Evolutionary conservation across 495 filamentous ascomycete genomes (phyloP).

Genomic region (Astrocystis sublimbata): DNA sequence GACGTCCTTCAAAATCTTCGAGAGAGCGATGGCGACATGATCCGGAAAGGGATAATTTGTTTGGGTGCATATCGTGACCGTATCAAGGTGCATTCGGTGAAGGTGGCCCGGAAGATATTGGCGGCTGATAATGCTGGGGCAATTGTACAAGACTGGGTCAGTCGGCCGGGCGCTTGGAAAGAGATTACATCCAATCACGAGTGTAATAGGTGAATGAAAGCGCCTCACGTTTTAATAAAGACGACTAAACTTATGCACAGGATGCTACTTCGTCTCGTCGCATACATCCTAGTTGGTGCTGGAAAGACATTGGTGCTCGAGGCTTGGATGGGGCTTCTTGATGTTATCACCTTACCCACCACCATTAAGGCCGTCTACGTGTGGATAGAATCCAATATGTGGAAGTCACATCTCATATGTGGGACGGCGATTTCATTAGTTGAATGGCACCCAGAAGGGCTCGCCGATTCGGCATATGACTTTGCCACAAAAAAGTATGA

Average conservation of each 20-base stretch:
- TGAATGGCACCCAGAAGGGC: not conserved
- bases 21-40: not conserved
- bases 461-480: not conserved
- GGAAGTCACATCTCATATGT: not conserved
- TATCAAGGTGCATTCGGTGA: not conserved
- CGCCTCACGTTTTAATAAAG: not conserved
- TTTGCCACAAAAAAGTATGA: not conserved
- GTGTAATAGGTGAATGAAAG: not conserved
- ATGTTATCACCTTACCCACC: too few species aligned
- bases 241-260: not conserved
- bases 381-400: not conserved
- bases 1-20: not conserved
- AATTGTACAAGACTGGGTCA: not conserved
- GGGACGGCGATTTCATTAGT: not conserved
- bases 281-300: slow-evolving; percentile 1
- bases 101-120: not conserved
- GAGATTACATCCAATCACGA: not conserved
- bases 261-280: not conserved
- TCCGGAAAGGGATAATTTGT: not conserved
- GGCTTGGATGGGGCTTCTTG: not conserved
- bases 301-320: not conserved
- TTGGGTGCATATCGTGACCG: not conserved
- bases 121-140: not conserved
- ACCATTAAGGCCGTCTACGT: not conserved
- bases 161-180: not conserved